phyloP scores from a whole-genome alignment of 345 rosid species.

The Linum tenue region DNA sequence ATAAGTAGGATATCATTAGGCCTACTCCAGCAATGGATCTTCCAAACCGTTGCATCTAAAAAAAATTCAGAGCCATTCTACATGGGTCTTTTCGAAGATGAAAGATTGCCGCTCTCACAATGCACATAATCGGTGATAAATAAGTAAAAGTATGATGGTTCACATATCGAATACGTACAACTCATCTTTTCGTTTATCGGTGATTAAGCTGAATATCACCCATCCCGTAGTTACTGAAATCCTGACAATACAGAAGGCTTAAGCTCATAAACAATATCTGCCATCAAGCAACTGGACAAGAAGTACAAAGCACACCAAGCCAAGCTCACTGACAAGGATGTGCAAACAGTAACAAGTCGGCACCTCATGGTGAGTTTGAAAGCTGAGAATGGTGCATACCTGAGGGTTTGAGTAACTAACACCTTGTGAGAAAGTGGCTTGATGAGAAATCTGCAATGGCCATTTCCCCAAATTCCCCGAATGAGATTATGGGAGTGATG shows the following conservation, averaged over 20 bases:
- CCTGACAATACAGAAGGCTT: not conserved
- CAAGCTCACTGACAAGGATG: not conserved
- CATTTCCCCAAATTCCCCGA: conserved; percentile 5
- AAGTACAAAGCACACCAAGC: not conserved
- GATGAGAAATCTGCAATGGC: conserved; percentile 45
- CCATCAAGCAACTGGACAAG: not conserved
- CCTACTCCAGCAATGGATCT: not conserved
- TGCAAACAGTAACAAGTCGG: not conserved
- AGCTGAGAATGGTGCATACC: conserved; percentile 26
- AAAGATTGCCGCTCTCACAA: not conserved
- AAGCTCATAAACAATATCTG: not conserved
- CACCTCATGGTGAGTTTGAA: not conserved
- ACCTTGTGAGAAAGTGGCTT: conserved; percentile 31
- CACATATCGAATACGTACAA: not conserved
- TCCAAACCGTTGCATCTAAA: not conserved
- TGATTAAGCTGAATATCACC: not conserved
- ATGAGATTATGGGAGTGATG: not conserved
- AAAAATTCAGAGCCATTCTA: not conserved
- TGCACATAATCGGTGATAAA: not conserved
- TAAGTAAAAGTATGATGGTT: not conserved
- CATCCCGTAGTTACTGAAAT: not conserved
- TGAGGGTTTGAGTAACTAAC: conserved; percentile 25
- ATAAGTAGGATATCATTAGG: not conserved
- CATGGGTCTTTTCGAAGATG: not conserved
- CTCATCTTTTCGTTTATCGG: not conserved